Evolutionary conservation across 75 land plant genomes (phyloP).

Genomic region (Sequoiadendron giganteum): DNA sequence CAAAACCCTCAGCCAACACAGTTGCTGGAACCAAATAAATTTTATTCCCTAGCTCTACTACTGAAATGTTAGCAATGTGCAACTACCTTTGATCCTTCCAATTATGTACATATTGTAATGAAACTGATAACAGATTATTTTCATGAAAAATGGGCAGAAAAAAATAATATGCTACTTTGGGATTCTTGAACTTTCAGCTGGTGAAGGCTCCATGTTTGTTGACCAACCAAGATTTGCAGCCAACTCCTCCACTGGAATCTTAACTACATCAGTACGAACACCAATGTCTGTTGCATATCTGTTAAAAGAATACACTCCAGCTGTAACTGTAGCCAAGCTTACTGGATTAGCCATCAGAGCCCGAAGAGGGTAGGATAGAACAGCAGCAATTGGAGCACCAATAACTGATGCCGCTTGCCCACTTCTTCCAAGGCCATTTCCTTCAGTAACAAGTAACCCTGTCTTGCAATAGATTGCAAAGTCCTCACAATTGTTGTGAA

Average conservation of each 20-base stretch:
- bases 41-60: background rate
- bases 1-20: background rate
- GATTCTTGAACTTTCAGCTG: conserved; percentile 5
- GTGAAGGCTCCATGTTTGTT: background rate
- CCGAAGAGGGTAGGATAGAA: conserved; percentile 60
- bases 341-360: conserved; percentile 61
- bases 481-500: conserved; percentile 82
- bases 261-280: conserved; percentile 73
- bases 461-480: conserved; percentile 86
- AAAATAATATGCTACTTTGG: conserved; percentile 2
- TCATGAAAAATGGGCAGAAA: background rate
- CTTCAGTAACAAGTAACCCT: conserved; percentile 59
- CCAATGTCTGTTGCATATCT: conserved; percentile 88
- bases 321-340: conserved; percentile 63
- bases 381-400: conserved; percentile 80
- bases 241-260: conserved; percentile 88
- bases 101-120: background rate
- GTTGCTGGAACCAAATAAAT: background rate
- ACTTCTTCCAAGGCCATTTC: conserved; percentile 60
- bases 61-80: background rate
- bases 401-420: conserved; percentile 84
- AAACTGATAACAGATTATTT: background rate
- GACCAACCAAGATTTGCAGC: conserved; percentile 33
- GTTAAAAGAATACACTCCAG: conserved; percentile 87
- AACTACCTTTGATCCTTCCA: background rate